Conservation (phyloP, 2,329 filamentous ascomycete genomes). For the Sporothrix protearum region DNA sequence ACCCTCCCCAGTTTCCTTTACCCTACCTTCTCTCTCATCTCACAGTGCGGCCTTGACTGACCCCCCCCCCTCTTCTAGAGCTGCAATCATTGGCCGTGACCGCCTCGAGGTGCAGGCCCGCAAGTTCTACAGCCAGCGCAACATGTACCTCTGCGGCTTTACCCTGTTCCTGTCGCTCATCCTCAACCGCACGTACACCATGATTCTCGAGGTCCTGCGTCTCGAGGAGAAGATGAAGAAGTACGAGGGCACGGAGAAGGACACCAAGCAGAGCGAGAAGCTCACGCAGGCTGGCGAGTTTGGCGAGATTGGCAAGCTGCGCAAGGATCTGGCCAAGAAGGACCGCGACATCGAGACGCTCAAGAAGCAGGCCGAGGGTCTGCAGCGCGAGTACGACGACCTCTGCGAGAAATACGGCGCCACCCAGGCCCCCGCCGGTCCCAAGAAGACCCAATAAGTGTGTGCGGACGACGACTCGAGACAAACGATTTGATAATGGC, state of each 20-base stretch:
- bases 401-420: constrained; percentile 76
- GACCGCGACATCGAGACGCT: constrained; percentile 79
- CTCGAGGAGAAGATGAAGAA: constrained; percentile 89
- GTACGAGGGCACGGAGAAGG: constrained; percentile 63
- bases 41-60: too few species aligned
- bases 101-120: constrained; percentile 97
- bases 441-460: constrained; percentile 57
- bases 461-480: background rate
- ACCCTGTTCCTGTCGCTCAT: constrained; percentile 98
- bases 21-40: constrained; percentile 22
- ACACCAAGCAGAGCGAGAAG: constrained; percentile 66
- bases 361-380: constrained; percentile 86
- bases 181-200: constrained; percentile 96
- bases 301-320: constrained; percentile 68
- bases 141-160: constrained; percentile 99
- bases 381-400: constrained; percentile 80
- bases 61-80: constrained; percentile 38
- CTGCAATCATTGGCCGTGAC: constrained; percentile 80
- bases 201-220: constrained; percentile 87
- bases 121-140: constrained; percentile 99
- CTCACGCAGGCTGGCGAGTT: constrained; percentile 65
- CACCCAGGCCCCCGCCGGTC: constrained; percentile 48
- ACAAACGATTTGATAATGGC: too few species aligned
- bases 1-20: background rate
- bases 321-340: constrained; percentile 70